Evolutionary conservation across 1,284 basidiomycete species (phyloP), one percentile per base, ranked within the genome.

Genomic region (Tremellales sp.): DNA sequence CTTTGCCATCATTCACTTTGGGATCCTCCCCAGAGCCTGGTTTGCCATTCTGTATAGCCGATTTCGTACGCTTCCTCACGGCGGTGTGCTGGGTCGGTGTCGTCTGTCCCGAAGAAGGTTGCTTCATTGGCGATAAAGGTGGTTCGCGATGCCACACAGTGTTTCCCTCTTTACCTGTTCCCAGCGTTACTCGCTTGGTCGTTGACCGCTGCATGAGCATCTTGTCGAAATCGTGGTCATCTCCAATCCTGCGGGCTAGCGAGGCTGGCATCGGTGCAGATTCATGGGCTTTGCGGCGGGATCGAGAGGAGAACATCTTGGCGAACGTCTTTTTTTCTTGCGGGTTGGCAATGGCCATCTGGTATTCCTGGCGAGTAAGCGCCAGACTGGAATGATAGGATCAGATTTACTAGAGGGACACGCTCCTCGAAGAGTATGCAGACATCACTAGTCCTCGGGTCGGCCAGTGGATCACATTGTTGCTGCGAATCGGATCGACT

Each of bases 391-490:
- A 24, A 29, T 21, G 11, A 15, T 10, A 31, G 4, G 17, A 22
- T 35, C 11, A 21, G 23, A 57, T 60, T 43, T 25, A 68, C 68
- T 22, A 51, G 19, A 4, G 89, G 89, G 3, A 93, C 86, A 51
- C 87, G 87, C 64, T 92, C 89, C 72, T 93, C 89, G 60, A 88
- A 90, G 5, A 93, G 76, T 46, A 91, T 80, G 40, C 87, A 79
- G 0, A 82, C 80, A 0, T 80, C 74, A 11, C 78, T 72, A 1
- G 77, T 80, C 15, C 83, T 78, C 0, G 82, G 83, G 58, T 84
- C 83, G 5, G 51, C 56, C 0, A 69, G 67, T 7, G 62, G 51
- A 37, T 58, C 53, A n/a, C 25, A 2, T 35, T 40, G 24, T 5
- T 49, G 42, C 24, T 51, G 41, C 61, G 53, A 65, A 19, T 61